phyloP scores from a whole-genome alignment of 441 rosid species.

The Syzygium malaccense region DNA sequence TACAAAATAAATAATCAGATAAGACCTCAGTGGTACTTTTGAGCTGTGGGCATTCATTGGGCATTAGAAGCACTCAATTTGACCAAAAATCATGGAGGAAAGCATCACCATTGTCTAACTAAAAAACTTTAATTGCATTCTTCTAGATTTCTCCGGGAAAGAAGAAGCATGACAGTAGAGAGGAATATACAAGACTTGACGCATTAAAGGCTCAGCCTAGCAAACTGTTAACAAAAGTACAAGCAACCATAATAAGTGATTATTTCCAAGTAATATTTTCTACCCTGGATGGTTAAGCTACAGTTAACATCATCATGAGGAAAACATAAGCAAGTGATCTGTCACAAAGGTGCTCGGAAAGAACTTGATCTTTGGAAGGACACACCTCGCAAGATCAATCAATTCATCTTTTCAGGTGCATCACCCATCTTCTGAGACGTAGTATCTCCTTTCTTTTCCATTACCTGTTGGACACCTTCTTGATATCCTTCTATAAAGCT shows the following conservation, averaged over 20 bases:
- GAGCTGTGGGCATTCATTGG: not conserved
- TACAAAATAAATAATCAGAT: not conserved
- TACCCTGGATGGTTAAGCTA: not conserved
- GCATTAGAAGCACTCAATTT: not conserved
- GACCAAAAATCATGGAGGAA: not conserved
- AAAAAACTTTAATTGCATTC: not conserved
- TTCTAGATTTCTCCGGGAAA: not conserved
- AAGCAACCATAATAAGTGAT: not conserved
- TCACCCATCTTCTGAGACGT: conserved; percentile 27
- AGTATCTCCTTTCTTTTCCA: conserved; percentile 51
- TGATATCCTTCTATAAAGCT: conserved; percentile 78
- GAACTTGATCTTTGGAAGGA: not conserved
- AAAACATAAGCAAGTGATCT: not conserved
- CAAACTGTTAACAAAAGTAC: not conserved
- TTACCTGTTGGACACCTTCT: conserved; percentile 68
- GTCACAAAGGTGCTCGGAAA: not conserved
- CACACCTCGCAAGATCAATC: not conserved
- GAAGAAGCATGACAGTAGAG: not conserved
- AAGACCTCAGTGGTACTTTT: not conserved
- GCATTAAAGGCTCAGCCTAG: not conserved
- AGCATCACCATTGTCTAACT: not conserved
- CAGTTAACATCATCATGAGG: not conserved
- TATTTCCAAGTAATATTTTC: not conserved
- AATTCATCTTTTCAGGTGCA: conserved; percentile 28
- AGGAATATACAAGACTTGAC: not conserved